These are phyloP conservation scores for Gossypium ekmanianum DNA, from an alignment of 345 rosid species.

Conservation along the genomic window DNA sequence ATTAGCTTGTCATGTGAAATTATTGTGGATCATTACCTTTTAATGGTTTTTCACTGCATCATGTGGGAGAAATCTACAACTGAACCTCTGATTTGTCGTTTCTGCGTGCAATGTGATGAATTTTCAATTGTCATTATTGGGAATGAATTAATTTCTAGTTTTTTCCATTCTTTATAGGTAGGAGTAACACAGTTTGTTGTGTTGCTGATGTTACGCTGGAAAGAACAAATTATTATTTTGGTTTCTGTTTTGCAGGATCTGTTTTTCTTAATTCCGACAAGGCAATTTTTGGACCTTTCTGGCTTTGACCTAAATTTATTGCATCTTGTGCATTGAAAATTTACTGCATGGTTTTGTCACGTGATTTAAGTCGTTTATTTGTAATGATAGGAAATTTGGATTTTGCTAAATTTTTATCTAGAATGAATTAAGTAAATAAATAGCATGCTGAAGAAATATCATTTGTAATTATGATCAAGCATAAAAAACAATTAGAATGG, in stretches of 20 bases:
- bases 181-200: constrained; percentile 14
- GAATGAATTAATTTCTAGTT: background rate
- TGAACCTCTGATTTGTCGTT: constrained; percentile 3
- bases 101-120: background rate
- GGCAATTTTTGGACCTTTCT: background rate
- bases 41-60: constrained; percentile 2
- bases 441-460: background rate
- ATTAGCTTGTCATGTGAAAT: background rate
- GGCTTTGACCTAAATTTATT: background rate
- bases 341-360: background rate
- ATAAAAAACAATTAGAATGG: background rate
- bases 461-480: background rate
- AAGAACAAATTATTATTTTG: background rate
- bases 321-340: background rate
- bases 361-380: background rate
- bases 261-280: background rate
- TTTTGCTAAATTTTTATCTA: background rate
- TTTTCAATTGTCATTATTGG: background rate
- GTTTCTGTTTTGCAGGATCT: constrained; percentile 8
- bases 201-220: background rate
- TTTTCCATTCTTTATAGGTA: constrained; percentile 9
- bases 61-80: background rate
- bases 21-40: background rate
- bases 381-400: background rate
- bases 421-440: background rate